Evolutionary conservation across 768 basidiomycete genomes (phyloP), one percentile per base, ranked within the genome.

Genomic region (Collybia mongolica): DNA sequence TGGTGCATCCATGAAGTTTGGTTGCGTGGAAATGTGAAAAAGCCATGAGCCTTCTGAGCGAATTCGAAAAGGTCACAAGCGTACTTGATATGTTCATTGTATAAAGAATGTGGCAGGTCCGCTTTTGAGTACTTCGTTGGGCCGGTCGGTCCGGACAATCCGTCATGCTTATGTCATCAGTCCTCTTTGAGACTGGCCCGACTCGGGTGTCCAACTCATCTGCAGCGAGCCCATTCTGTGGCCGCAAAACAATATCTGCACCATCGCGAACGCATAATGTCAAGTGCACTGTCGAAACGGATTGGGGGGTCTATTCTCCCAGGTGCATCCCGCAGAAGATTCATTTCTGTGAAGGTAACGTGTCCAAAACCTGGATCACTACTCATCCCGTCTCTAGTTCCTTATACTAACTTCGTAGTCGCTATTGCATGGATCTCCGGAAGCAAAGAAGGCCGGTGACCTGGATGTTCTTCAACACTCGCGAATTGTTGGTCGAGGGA

Each of bases 381-480:
- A 53, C 40, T 14, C 44, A 52, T 52, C 44, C 42, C 45, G 45
- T 20, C 52, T 28, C 44, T 37, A 37, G 47, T 59, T 66, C 61
- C 67, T 57, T 60, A 49, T 59, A 42, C 49, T 50, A 36, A 47
- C 58, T 53, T 53, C 60, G 46, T 68, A 94, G 93, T 82, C 88
- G 17, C 65, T 99, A 48, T 73, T 99, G 51, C 94, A 98, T 68
- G 97, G 97, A n/a, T 94, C 92, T 24, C 84, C 85, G 40, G 86
- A 93, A 61, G 95, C 95, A 39, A 88, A 90, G 70, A 76, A 79
- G 60, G 90, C 85, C 39, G 90, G 93, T 36, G 89, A 90, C 44
- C 69, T 82, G 32, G 86, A 88, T 50, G 71, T 79, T 39, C 80
- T 82, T 49, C 90, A 95, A 61, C 94, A 98, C 65, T 94, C 92